Evolutionary conservation across 2,329 filamentous ascomycete species (phyloP).

Genomic region (Venturia carpophila): DNA sequence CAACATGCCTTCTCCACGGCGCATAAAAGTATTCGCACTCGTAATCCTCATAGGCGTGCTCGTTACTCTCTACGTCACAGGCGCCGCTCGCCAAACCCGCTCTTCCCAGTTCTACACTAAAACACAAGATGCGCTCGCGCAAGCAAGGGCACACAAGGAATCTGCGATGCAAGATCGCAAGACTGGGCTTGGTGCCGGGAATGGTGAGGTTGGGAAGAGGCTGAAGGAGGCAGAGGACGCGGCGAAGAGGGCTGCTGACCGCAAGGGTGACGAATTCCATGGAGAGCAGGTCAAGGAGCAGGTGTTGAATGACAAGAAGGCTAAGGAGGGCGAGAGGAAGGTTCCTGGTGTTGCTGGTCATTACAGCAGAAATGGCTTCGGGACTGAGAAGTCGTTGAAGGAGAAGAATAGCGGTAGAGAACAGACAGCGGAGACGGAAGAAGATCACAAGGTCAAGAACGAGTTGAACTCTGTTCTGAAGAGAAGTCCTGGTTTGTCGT

Average conservation of each 20-base stretch:
- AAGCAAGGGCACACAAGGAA: slow-evolving; percentile 31
- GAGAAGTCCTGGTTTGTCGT: slow-evolving; percentile 65
- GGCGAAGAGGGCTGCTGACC: slow-evolving; percentile 60
- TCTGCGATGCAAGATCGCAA: slow-evolving; percentile 35
- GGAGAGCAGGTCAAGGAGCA: slow-evolving; percentile 28
- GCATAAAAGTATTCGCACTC: slow-evolving; percentile 59
- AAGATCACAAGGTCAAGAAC: slow-evolving; percentile 57
- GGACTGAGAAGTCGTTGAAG: slow-evolving; percentile 31
- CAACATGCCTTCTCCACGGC: slow-evolving; percentile 38
- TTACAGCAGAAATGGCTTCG: slow-evolving; percentile 20
- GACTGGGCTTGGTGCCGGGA: slow-evolving; percentile 48
- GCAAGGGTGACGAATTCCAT: slow-evolving; percentile 49
- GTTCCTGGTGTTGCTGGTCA: slow-evolving; percentile 23
- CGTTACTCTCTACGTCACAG: slow-evolving; percentile 64
- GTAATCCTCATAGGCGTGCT: slow-evolving; percentile 57
- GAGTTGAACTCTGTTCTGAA: slow-evolving; percentile 76
- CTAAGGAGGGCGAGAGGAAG: slow-evolving; percentile 19
- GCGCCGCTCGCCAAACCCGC: slow-evolving; percentile 46
- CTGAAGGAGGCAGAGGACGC: slow-evolving; percentile 61
- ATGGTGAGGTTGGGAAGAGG: slow-evolving; percentile 49
- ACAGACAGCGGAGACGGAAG: slow-evolving; percentile 44
- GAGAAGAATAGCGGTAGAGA: slow-evolving; percentile 26
- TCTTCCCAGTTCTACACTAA: slow-evolving; percentile 50
- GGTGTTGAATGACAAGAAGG: slow-evolving; percentile 21
- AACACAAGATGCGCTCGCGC: slow-evolving; percentile 45